Percentiles rank a stretch among this genome's conserved stretches.
Evolutionary conservation across 306 rosid species (phyloP).

Genomic region (Vicia villosa): DNA sequence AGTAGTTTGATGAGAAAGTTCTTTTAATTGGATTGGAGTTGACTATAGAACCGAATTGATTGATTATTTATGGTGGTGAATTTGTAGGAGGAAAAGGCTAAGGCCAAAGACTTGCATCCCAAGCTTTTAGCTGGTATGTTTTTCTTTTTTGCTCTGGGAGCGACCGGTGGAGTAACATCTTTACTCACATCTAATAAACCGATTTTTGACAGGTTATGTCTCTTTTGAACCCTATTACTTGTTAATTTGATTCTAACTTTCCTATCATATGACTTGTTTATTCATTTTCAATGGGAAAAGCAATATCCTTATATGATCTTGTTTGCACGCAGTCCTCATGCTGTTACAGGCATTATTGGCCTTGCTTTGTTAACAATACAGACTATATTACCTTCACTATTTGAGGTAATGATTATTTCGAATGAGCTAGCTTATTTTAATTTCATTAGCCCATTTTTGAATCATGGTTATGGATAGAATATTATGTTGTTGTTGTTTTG

Average conservation of each 20-base stretch:
- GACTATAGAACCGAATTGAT: background rate
- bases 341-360: conserved; percentile 81
- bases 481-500: too few species aligned
- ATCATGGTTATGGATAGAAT: background rate
- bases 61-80: background rate
- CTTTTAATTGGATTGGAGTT: background rate
- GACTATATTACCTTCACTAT: conserved; percentile 68
- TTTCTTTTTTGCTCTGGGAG: conserved; percentile 92
- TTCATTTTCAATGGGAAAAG: background rate
- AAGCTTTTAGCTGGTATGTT: conserved; percentile 96
- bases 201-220: conserved; percentile 69
- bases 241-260: background rate
- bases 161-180: conserved; percentile 86
- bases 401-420: conserved; percentile 59
- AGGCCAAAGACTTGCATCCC: conserved; percentile 93
- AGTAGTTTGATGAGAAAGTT: background rate
- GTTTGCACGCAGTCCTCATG: conserved; percentile 68
- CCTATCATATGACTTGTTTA: background rate
- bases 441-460: background rate
- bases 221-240: background rate
- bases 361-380: conserved; percentile 83
- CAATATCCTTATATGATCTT: background rate
- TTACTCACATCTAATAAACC: conserved; percentile 88
- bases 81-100: conserved; percentile 79
- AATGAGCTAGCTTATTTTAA: background rate